Evolutionary conservation across 2,329 filamentous ascomycete species (phyloP).

Genomic region (Cordyceps fumosorosea): DNA sequence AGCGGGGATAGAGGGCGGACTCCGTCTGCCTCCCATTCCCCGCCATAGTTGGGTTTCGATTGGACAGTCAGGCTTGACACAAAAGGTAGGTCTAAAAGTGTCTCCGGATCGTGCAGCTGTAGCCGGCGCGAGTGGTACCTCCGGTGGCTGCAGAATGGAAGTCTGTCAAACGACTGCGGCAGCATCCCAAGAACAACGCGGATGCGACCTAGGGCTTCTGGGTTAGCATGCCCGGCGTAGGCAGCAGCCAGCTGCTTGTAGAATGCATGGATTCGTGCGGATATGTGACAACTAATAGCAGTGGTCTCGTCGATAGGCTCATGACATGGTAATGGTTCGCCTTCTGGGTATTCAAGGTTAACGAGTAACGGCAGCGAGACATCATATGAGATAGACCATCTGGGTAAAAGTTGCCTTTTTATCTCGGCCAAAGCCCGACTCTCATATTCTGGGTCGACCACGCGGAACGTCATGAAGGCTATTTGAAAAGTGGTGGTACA

Average conservation of each 20-base stretch:
- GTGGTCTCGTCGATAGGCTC: slow-evolving; percentile 16
- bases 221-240: neutral
- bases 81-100: slow-evolving; percentile 16
- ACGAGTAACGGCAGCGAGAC: neutral
- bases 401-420: neutral
- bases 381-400: neutral
- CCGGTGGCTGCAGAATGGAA: slow-evolving; percentile 14
- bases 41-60: neutral
- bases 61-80: slow-evolving; percentile 13
- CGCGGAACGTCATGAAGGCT: neutral
- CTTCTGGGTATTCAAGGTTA: neutral
- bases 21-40: neutral
- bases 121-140: slow-evolving; percentile 18
- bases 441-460: neutral
- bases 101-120: slow-evolving; percentile 16
- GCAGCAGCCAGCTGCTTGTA: slow-evolving; percentile 15
- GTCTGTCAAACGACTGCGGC: slow-evolving; percentile 11
- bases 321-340: slow-evolving; percentile 11
- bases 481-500: too few relatives aligned
- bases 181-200: neutral
- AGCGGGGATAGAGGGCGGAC: slow-evolving; percentile 19
- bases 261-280: slow-evolving; percentile 14
- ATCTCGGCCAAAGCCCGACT: neutral
- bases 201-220: neutral
- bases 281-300: slow-evolving; percentile 15